Base-by-base conservation (phyloP, 2,329 filamentous ascomycete species). In the Aspergillus sp. region DNA sequence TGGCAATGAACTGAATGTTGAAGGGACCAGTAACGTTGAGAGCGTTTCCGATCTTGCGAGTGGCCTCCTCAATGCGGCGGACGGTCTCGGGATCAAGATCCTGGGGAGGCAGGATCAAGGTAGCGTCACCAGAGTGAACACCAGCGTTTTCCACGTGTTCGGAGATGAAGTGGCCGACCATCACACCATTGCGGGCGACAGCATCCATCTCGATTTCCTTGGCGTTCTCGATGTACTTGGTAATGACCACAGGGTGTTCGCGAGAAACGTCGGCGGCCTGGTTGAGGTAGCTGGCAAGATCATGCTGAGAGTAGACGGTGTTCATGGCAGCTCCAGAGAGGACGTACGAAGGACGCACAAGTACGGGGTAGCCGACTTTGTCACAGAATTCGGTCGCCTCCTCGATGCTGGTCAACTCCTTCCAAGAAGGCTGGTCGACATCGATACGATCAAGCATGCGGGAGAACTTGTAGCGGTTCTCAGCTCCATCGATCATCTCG, bases 191-290 rank as follows among this genome's bases (percentile, higher is more conserved):
- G 64, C 87, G 88, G 49, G 93, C 94, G 42, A 99, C 94, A 38
- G 94, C 94, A 65, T 99, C 94, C 94, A 99, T 97, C 75, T 99
- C 94, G 58, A 99, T 97, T 73, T 99, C 94, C 80, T 99, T 97
- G 60, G 94, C 94, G 62, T 96, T 94, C 79, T 99, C 94, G 61
- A 99, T 97, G 76, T 97, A 99, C 78, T 99, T 99, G 56, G 93
- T 97, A 67, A 99, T 97, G 56, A 99, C 94, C 10, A 99, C 94
- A 0, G 94, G 94, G 71, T 97, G 90, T 57, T 97, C 93, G 57
- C 89, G 86, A 5, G 94, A 97, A 44, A 99, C 94, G 60, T 96
- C 92, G 5, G 84, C 89, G 49, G 94, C 94, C 75, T 97, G 93
- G 59, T 89, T 84, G 42, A 99, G 81, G 73, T 95, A 97, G 66